Percentiles rank a stretch among this genome's conserved stretches.
phyloP scores from a whole-genome alignment of 228 moss, liverwort and hornwort species.

The Sphagnum magellanicum region DNA sequence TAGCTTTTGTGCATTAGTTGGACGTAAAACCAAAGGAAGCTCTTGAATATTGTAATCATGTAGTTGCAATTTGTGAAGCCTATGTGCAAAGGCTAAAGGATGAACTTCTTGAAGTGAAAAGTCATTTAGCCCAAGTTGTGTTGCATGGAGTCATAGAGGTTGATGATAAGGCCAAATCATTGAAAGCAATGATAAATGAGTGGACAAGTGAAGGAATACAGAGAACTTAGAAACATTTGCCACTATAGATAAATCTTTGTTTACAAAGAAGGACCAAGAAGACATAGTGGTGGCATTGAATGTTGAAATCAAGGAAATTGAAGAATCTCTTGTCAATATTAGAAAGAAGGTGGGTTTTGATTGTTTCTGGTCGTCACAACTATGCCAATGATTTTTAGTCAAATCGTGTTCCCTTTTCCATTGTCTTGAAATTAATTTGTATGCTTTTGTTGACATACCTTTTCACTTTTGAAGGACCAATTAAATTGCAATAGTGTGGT shows the following conservation, averaged over 20 bases:
- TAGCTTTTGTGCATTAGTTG: constrained; percentile 73
- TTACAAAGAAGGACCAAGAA: constrained; percentile 13
- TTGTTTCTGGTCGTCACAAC: too few species aligned
- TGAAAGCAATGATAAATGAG: constrained; percentile 20
- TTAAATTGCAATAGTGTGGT: too few species aligned
- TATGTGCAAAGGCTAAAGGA: constrained; percentile 60
- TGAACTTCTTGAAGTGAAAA: constrained; percentile 26
- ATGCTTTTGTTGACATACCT: too few species aligned
- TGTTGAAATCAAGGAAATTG: constrained; percentile 63
- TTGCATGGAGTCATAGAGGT: constrained; percentile 2
- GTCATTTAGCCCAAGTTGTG: constrained; percentile 8
- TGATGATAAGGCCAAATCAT: constrained; percentile 8
- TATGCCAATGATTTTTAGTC: too few species aligned
- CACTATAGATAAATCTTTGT: constrained; percentile 11
- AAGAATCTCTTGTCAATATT: constrained; percentile 78
- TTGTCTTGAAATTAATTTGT: too few species aligned
- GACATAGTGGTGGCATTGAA: not conserved
- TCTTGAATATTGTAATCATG: constrained; percentile 66
- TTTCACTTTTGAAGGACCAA: too few species aligned
- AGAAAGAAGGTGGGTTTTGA: constrained; percentile 57
- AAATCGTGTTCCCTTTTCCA: too few species aligned
- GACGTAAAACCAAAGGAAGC: constrained; percentile 75
- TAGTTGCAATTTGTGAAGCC: constrained; percentile 74
- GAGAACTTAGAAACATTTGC: constrained; percentile 15
- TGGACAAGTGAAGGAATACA: constrained; percentile 22